These are phyloP conservation scores for Neurospora sp. DNA, from an alignment of 495 filamentous ascomycete genomes.

Conservation along the genomic window DNA sequence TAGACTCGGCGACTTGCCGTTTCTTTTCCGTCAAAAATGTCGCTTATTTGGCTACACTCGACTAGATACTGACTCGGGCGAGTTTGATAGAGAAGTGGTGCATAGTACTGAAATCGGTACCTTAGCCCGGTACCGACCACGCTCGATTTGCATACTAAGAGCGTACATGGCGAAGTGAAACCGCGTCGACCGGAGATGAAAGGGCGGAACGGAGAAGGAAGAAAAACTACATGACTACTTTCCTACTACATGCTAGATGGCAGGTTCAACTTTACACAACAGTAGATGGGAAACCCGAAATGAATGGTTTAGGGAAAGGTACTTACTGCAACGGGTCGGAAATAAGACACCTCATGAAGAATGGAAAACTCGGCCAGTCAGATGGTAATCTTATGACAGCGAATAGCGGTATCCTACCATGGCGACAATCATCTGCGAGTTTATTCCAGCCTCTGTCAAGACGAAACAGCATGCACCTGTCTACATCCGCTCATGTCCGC, in stretches of 20 bases:
- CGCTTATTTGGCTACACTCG: neutral
- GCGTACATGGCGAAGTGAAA: neutral
- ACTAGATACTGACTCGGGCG: neutral
- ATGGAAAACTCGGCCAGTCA: neutral
- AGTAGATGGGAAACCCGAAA: neutral
- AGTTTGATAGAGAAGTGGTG: neutral
- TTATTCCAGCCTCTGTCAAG: neutral
- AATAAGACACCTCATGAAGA: neutral
- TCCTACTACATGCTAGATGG: neutral
- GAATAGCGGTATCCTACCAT: neutral
- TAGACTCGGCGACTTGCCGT: neutral
- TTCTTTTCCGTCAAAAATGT: neutral
- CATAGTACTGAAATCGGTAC: neutral
- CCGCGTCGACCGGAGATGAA: neutral
- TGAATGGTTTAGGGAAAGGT: neutral
- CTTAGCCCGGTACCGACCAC: neutral
- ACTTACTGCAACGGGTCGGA: neutral
- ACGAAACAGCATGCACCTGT: neutral
- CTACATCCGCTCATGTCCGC: neutral
- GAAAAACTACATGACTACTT: neutral
- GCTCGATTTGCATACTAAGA: neutral
- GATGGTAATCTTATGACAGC: neutral
- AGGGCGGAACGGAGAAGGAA: neutral
- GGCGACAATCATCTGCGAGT: neutral
- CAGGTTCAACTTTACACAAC: neutral